Conservation (phyloP, 2,329 filamentous ascomycete species). For the Achaetomium macrosporum region DNA sequence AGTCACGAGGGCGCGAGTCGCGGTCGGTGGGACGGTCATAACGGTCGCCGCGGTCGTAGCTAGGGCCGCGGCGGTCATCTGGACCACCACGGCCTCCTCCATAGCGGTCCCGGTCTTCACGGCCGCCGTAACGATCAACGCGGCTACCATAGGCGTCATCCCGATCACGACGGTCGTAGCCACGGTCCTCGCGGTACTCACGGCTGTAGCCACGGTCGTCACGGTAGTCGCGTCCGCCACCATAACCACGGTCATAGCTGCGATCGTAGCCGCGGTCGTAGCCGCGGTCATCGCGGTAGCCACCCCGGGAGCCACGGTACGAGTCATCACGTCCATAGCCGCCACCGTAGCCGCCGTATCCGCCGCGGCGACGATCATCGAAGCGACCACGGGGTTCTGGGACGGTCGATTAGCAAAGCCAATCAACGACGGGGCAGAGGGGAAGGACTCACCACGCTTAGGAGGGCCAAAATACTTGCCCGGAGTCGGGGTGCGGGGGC, state of each 20-base stretch:
- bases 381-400: conserved; percentile 40
- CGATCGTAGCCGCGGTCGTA: conserved; percentile 44
- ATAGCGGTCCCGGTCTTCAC: conserved; percentile 46
- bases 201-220: conserved; percentile 44
- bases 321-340: conserved; percentile 48
- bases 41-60: conserved; percentile 40
- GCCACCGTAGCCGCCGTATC: conserved; percentile 44
- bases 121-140: conserved; percentile 51
- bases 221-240: conserved; percentile 25
- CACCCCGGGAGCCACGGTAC: conserved; percentile 43
- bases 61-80: conserved; percentile 36
- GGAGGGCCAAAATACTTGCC: conserved; percentile 99
- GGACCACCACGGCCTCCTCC: conserved; percentile 44
- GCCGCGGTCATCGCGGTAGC: conserved; percentile 37
- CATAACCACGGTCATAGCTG: conserved; percentile 37
- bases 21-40: conserved; percentile 32
- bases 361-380: conserved; percentile 60
- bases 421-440: conserved; percentile 23
- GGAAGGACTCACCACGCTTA: conserved; percentile 75
- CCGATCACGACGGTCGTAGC: conserved; percentile 27
- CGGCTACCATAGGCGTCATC: conserved; percentile 41
- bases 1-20: conserved; percentile 28
- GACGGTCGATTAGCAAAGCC: neutral
- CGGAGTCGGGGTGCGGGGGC: conserved; percentile 90
- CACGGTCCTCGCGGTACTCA: conserved; percentile 34